phyloP scores from a whole-genome alignment of 2,329 filamentous ascomycete genomes.

The Aspergillus sergii region DNA sequence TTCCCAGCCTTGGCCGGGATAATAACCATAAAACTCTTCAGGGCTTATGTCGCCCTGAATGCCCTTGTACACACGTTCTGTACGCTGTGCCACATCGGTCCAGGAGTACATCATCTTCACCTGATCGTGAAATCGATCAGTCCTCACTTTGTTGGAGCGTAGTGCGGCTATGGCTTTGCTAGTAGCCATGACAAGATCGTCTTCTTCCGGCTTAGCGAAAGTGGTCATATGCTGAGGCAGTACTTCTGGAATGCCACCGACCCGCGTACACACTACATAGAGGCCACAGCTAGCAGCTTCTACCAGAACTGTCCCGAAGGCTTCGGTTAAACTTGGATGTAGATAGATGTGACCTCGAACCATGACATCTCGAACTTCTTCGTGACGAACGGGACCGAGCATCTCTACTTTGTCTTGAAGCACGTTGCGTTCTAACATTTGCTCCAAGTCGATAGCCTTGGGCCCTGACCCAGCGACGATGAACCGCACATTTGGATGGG shows the following conservation, averaged over 20 bases:
- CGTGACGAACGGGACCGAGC: constrained; percentile 87
- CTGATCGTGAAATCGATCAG: constrained; percentile 93
- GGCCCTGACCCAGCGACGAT: constrained; percentile 95
- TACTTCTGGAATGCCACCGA: constrained; percentile 96
- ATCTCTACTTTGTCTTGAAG: constrained; percentile 92
- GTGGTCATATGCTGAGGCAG: constrained; percentile 95
- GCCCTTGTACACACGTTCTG: constrained; percentile 92
- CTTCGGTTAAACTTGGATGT: constrained; percentile 91
- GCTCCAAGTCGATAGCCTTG: constrained; percentile 95
- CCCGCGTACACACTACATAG: constrained; percentile 94
- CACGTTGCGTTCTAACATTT: constrained; percentile 95
- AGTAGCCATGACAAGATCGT: constrained; percentile 88
- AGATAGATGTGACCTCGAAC: constrained; percentile 94
- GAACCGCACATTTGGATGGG: constrained; percentile 91
- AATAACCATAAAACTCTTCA: constrained; percentile 84
- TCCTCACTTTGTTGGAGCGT: constrained; percentile 81
- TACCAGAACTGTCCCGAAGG: constrained; percentile 96
- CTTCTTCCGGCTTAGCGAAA: constrained; percentile 94
- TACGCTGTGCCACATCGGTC: constrained; percentile 91
- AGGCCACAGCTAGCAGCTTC: constrained; percentile 94
- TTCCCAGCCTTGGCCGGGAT: constrained; percentile 69
- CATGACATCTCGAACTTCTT: constrained; percentile 97
- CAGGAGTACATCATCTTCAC: constrained; percentile 99
- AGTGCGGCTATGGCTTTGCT: constrained; percentile 85
- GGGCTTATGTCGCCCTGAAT: constrained; percentile 85